These are phyloP conservation scores for Candida ulmi DNA, from an alignment of 805 yeast genomes.

Conservation along the genomic window DNA sequence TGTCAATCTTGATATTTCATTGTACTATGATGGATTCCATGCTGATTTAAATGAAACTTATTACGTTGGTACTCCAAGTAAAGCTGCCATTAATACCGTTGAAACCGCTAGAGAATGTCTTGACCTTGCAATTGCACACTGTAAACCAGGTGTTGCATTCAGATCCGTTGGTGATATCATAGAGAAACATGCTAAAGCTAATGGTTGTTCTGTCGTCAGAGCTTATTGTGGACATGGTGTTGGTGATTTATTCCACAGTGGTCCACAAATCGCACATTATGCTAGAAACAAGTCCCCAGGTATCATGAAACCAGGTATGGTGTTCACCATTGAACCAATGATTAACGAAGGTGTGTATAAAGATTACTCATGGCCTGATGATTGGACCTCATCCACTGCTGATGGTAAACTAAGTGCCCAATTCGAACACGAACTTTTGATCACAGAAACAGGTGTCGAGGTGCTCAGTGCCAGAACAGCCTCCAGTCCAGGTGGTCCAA, in stretches of 20 bases:
- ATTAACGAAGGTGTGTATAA: constrained; percentile 75
- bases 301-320: constrained; percentile 91
- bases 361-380: constrained; percentile 92
- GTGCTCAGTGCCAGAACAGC: constrained; percentile 78
- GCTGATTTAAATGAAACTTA: constrained; percentile 95
- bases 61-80: constrained; percentile 86
- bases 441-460: constrained; percentile 92
- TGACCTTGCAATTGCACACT: constrained; percentile 73
- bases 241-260: constrained; percentile 79
- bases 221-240: constrained; percentile 94
- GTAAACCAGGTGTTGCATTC: constrained; percentile 90
- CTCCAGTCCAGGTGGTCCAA: constrained; percentile 85
- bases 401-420: constrained; percentile 93
- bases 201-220: constrained; percentile 81
- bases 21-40: constrained; percentile 84
- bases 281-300: constrained; percentile 92
- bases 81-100: constrained; percentile 80
- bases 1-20: constrained; percentile 81
- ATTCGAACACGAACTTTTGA: constrained; percentile 88
- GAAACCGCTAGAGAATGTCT: constrained; percentile 88
- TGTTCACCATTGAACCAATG: constrained; percentile 98
- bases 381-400: constrained; percentile 90
- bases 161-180: constrained; percentile 83
- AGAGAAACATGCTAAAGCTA: constrained; percentile 76
- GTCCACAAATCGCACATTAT: constrained; percentile 92